phyloP scores from a whole-genome alignment of 2,329 filamentous ascomycete species.

The Knufia petricola region DNA sequence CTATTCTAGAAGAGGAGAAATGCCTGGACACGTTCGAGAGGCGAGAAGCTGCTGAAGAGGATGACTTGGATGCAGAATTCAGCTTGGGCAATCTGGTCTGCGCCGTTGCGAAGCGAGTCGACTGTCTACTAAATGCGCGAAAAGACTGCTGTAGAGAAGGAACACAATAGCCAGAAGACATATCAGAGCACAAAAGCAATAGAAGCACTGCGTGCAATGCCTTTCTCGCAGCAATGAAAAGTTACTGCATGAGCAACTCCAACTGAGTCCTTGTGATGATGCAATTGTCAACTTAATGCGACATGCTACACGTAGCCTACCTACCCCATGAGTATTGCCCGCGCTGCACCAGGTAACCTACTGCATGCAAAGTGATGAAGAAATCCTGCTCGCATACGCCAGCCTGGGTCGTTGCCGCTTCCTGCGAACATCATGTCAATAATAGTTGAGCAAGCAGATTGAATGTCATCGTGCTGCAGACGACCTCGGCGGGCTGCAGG shows the following conservation, averaged over 20 bases:
- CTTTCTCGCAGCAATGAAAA: not conserved
- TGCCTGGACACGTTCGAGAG: conserved; percentile 34
- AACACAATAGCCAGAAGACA: conserved; percentile 16
- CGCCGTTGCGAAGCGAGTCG: not conserved
- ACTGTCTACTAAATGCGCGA: conserved; percentile 6
- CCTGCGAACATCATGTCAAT: not conserved
- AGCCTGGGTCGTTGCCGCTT: not conserved
- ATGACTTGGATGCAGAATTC: not conserved
- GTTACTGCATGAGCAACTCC: not conserved
- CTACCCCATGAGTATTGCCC: not conserved
- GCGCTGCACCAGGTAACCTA: not conserved
- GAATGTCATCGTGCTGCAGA: too few relatives aligned
- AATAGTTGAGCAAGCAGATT: too few relatives aligned
- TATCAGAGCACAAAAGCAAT: conserved; percentile 13
- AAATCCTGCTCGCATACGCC: not conserved
- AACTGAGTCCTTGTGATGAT: conserved; percentile 1
- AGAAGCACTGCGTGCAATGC: not conserved
- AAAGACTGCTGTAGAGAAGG: conserved; percentile 5
- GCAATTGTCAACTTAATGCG: not conserved
- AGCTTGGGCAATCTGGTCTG: not conserved
- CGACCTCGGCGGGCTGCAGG: too few relatives aligned
- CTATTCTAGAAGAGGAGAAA: conserved; percentile 28
- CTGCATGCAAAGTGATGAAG: not conserved
- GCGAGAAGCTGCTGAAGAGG: conserved; percentile 2
- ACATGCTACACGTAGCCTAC: not conserved